Evolutionary conservation across 441 rosid species (phyloP).

Genomic region (Capsella rubella): DNA sequence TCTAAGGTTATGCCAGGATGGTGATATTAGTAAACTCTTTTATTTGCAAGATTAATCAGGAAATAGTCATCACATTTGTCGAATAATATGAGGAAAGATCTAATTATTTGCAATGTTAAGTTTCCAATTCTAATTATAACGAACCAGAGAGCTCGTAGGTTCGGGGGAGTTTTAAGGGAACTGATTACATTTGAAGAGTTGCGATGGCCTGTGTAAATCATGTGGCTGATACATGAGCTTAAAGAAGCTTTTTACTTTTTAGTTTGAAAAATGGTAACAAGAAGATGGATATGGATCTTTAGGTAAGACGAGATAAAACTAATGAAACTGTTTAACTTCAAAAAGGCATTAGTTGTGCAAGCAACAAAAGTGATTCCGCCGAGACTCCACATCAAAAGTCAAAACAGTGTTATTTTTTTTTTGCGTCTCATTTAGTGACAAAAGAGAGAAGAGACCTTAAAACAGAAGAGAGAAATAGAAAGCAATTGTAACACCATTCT

Average conservation of each 20-base stretch:
- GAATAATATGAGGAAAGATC: neutral
- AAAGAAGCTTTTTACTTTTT: neutral
- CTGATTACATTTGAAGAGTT: neutral
- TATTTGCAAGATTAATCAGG: neutral
- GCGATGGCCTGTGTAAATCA: neutral
- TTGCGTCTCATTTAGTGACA: neutral
- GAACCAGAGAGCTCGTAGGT: neutral
- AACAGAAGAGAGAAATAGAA: conserved; percentile 6
- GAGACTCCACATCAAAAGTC: neutral
- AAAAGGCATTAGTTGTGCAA: neutral
- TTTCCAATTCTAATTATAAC: neutral
- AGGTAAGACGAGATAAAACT: neutral
- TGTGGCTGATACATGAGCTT: neutral
- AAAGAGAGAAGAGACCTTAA: neutral
- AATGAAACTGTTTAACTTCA: neutral
- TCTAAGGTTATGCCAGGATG: too few relatives aligned
- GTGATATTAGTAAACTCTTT: neutral
- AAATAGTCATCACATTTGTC: neutral
- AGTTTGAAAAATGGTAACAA: neutral
- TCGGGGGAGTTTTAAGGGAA: neutral
- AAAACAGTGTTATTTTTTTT: too few relatives aligned
- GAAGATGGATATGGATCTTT: neutral
- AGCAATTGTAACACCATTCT: conserved; percentile 24
- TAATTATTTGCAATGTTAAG: neutral
- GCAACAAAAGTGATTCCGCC: conserved; percentile 9